phyloP scores from a whole-genome alignment of 2,329 filamentous ascomycete genomes.

The Herpomyces periplanetae region DNA sequence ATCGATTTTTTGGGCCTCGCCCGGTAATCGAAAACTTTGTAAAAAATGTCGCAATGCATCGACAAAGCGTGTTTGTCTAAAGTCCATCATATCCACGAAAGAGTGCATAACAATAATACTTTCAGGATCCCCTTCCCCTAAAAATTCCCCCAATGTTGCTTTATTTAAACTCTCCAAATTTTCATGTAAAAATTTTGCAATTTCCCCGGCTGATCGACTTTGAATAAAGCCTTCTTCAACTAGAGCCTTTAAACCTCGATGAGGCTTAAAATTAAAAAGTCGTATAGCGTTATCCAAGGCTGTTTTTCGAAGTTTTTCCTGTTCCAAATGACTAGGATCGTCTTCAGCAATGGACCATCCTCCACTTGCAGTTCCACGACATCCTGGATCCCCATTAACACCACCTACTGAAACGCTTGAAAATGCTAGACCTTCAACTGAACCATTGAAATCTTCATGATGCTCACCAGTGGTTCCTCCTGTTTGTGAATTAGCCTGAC shows the following conservation, averaged over 20 bases:
- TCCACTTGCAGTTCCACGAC: conserved; percentile 9
- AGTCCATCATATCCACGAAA: conserved; percentile 85
- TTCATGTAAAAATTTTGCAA: conserved; percentile 38
- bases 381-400: too few relatives aligned
- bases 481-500: conserved; percentile 16
- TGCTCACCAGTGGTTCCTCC: conserved; percentile 6
- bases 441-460: conserved; percentile 11
- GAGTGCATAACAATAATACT: conserved; percentile 95
- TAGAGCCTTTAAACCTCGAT: conserved; percentile 52
- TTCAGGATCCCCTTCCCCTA: conserved; percentile 65
- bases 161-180: conserved; percentile 73
- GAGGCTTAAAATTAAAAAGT: conserved; percentile 92
- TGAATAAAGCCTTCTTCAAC: conserved; percentile 54
- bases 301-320: conserved; percentile 69
- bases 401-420: too few relatives aligned
- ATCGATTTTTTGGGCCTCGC: conserved; percentile 94
- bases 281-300: conserved; percentile 55
- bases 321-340: conserved; percentile 72
- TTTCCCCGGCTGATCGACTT: conserved; percentile 34
- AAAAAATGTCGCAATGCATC: conserved; percentile 66
- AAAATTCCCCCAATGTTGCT: conserved; percentile 57
- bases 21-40: conserved; percentile 70
- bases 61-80: conserved; percentile 58
- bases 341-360: conserved; percentile 20
- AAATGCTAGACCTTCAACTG: conserved; percentile 18